These are phyloP conservation scores for Boletellus deceptivus DNA, from an alignment of 1,284 basidiomycete species.

Conservation along the genomic window DNA sequence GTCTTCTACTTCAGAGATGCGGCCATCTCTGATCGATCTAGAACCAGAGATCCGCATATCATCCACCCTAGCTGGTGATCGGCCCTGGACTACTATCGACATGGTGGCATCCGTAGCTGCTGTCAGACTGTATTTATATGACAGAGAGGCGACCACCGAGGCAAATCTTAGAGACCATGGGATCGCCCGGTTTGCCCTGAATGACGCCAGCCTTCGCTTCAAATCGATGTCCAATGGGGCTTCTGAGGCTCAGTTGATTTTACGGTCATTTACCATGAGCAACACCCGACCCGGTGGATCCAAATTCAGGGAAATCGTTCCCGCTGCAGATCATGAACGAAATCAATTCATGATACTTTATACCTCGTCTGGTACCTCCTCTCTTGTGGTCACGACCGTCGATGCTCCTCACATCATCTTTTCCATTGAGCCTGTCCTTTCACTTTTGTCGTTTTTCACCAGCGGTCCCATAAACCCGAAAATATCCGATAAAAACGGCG, in stretches of 20 bases:
- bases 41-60: slow-evolving; percentile 53
- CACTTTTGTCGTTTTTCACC: slow-evolving; percentile 83
- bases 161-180: slow-evolving; percentile 73
- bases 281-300: slow-evolving; percentile 84
- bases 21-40: slow-evolving; percentile 39
- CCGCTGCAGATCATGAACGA: slow-evolving; percentile 83
- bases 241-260: slow-evolving; percentile 82
- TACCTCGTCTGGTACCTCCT: slow-evolving; percentile 68
- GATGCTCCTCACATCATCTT: slow-evolving; percentile 96
- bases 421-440: slow-evolving; percentile 90
- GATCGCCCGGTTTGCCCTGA: slow-evolving; percentile 84
- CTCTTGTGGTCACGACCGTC: slow-evolving; percentile 82
- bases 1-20: slow-evolving; percentile 7
- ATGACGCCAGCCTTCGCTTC: slow-evolving; percentile 75
- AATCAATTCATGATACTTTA: slow-evolving; percentile 97
- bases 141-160: slow-evolving; percentile 59
- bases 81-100: slow-evolving; percentile 69
- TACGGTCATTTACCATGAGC: slow-evolving; percentile 89
- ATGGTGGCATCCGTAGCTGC: slow-evolving; percentile 73
- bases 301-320: slow-evolving; percentile 94
- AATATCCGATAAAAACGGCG: slow-evolving; percentile 19
- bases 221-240: slow-evolving; percentile 86
- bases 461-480: slow-evolving; percentile 50
- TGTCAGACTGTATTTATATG: slow-evolving; percentile 93
- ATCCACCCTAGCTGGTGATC: slow-evolving; percentile 26